Evolutionary conservation across 2,329 filamentous ascomycete species (phyloP).

Genomic region (Metarhizium rileyi): DNA sequence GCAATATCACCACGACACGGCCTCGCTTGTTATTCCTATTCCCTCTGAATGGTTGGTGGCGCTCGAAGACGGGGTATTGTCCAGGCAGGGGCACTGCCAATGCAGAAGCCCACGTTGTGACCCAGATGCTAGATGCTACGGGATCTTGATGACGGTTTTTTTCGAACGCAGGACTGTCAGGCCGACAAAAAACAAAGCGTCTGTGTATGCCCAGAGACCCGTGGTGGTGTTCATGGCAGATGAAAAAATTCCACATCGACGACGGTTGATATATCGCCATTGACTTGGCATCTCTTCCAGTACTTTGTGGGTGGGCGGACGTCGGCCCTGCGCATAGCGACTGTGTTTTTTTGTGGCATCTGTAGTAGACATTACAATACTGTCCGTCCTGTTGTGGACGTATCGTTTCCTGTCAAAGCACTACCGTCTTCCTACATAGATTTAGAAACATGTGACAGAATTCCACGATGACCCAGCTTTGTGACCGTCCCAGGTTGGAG

Average conservation of each 20-base stretch:
- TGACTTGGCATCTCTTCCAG: no score
- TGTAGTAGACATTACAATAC: no score
- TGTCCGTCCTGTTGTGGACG: no score
- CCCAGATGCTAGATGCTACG: not conserved
- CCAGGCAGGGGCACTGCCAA: constrained; percentile 68
- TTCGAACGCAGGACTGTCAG: not conserved
- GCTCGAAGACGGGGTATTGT: constrained; percentile 69
- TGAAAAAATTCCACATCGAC: not conserved
- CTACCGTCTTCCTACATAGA: not conserved
- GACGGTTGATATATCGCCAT: no score
- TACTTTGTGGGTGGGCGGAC: no score
- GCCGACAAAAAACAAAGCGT: not conserved
- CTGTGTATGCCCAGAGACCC: not conserved
- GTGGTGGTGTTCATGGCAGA: not conserved
- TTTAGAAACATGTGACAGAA: constrained; percentile 27
- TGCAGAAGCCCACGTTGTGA: constrained; percentile 50
- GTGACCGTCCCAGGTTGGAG: constrained; percentile 36
- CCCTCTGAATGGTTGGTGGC: constrained; percentile 65
- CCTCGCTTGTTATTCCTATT: constrained; percentile 55
- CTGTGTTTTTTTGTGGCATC: no score
- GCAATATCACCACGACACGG: not conserved
- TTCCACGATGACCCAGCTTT: constrained; percentile 31
- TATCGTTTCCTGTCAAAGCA: no score
- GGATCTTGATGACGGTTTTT: not conserved
- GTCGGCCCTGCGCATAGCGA: no score